These are phyloP conservation scores for Geotrichum siamense DNA, from an alignment of 1,139 yeast species.

Conservation along the genomic window DNA sequence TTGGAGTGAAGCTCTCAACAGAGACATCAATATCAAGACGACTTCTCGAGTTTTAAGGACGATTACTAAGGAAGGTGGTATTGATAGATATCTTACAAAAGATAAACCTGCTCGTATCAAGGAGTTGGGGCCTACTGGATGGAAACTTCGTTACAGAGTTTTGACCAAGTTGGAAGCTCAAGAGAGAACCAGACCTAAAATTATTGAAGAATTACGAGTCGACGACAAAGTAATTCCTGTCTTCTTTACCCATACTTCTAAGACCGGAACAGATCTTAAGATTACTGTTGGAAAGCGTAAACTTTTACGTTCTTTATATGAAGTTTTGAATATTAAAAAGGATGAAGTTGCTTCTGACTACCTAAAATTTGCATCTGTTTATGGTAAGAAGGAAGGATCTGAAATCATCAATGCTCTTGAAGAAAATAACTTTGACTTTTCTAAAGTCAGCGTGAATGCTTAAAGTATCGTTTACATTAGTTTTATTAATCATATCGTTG, in stretches of 20 bases:
- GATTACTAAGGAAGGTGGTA: conserved; percentile 86
- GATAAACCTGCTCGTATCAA: conserved; percentile 84
- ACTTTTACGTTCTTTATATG: conserved; percentile 50
- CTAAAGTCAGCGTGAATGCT: conserved; percentile 14
- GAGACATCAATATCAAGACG: conserved; percentile 49
- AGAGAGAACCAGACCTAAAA: conserved; percentile 23
- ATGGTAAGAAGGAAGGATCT: conserved; percentile 38
- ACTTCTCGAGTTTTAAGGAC: conserved; percentile 82
- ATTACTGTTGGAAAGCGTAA: conserved; percentile 58
- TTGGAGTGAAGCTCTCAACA: conserved; percentile 76
- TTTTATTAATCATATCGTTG: neutral
- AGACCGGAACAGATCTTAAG: conserved; percentile 40
- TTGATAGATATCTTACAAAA: conserved; percentile 78
- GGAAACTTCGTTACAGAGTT: conserved; percentile 77
- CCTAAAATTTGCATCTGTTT: conserved; percentile 40
- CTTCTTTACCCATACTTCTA: conserved; percentile 42
- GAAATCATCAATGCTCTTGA: conserved; percentile 39
- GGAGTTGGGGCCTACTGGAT: conserved; percentile 86
- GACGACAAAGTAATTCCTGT: conserved; percentile 36
- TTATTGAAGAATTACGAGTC: conserved; percentile 16
- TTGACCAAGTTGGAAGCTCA: conserved; percentile 38
- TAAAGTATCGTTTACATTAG: too few relatives aligned
- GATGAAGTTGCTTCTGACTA: conserved; percentile 42
- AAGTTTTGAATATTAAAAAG: conserved; percentile 41
- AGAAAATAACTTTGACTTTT: conserved; percentile 19